phyloP scores from a whole-genome alignment of 257 asterid species.

The Thymus mandschuricus region DNA sequence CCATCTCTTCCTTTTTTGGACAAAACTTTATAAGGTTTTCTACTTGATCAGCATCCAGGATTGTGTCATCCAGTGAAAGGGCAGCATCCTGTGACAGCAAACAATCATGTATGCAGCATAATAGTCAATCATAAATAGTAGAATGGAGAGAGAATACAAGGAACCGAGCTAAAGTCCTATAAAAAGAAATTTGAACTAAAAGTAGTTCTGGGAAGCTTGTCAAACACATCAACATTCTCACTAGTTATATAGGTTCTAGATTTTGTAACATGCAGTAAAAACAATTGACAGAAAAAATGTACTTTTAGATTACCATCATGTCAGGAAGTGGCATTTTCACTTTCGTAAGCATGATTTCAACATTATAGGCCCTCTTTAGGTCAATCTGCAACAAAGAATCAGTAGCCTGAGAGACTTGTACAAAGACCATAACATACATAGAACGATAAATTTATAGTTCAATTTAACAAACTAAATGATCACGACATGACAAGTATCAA shows the following conservation, averaged over 20 bases:
- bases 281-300: constrained; percentile 18
- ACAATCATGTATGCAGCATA: constrained; percentile 1
- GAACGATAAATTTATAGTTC: constrained; percentile 7
- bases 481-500: not conserved
- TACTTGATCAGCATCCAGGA: constrained; percentile 96
- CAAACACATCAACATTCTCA: constrained; percentile 9
- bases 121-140: not conserved
- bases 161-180: not conserved
- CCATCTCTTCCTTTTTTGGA: constrained; percentile 98
- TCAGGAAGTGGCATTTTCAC: constrained; percentile 99
- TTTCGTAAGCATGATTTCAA: constrained; percentile 97
- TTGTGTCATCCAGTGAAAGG: constrained; percentile 86
- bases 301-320: constrained; percentile 79
- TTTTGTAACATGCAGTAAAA: constrained; percentile 11
- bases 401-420: constrained; percentile 23
- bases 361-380: constrained; percentile 91
- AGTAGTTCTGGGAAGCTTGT: not conserved
- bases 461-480: not conserved
- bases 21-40: constrained; percentile 95
- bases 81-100: constrained; percentile 69
- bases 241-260: not conserved
- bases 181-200: constrained; percentile 1
- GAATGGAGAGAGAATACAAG: not conserved
- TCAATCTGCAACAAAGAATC: constrained; percentile 64
- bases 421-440: not conserved